These are phyloP conservation scores for Bullera alba DNA, from an alignment of 768 basidiomycete genomes.

Conservation along the genomic window DNA sequence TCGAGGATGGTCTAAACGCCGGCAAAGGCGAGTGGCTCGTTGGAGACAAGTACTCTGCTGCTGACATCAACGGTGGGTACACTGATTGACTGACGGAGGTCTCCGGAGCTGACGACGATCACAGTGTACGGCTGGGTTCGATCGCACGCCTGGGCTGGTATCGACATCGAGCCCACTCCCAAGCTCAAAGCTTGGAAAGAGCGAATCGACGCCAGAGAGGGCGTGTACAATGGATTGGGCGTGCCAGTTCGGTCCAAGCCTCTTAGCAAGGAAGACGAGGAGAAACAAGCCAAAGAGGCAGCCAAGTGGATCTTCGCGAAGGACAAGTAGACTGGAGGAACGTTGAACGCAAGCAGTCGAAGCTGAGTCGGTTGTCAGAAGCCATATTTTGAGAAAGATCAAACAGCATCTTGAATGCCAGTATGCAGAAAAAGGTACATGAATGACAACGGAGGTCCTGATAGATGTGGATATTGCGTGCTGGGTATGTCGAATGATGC, in stretches of 20 bases:
- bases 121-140: slow-evolving; percentile 54
- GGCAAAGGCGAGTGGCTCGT: slow-evolving; percentile 65
- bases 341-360: too few species aligned
- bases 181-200: slow-evolving; percentile 55
- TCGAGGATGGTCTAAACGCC: slow-evolving; percentile 62
- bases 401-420: background rate
- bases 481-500: background rate
- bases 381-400: background rate
- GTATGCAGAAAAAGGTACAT: background rate
- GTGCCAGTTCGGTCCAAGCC: slow-evolving; percentile 34
- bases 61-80: slow-evolving; percentile 46
- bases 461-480: background rate
- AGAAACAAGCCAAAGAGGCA: too few species aligned
- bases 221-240: slow-evolving; percentile 44
- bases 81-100: background rate
- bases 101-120: background rate
- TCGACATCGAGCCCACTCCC: slow-evolving; percentile 62
- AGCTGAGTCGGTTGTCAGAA: too few species aligned
- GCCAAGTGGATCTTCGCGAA: too few species aligned
- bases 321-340: too few species aligned
- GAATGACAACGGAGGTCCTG: too few species aligned
- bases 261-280: slow-evolving; percentile 42
- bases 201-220: slow-evolving; percentile 46
- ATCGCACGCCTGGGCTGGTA: slow-evolving; percentile 49
- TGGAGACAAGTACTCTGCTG: slow-evolving; percentile 65